Base-by-base conservation (phyloP, 2,329 filamentous ascomycete genomes). In the Cercospora brassicicola region DNA sequence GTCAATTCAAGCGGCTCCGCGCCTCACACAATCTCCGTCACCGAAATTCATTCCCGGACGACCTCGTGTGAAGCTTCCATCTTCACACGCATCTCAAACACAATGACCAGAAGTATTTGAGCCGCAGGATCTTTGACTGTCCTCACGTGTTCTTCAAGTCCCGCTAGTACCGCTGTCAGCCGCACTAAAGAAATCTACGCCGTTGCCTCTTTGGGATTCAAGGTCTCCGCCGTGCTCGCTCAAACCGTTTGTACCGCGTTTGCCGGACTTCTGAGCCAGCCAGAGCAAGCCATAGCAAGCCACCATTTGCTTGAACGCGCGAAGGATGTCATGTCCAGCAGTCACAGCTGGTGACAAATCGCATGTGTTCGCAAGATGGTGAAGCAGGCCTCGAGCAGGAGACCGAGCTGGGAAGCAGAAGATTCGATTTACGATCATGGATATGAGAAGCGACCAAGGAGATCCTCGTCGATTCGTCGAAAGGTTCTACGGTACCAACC, bases 161-260 rank as follows among this genome's bases (percentile, higher is more conserved):
- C 57, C 57, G 57, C 57, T 48, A 61, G 59, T 45, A 45, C 59
- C 33, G 59, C 31, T 45, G 18, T 48, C 59, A 45, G 39, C 39
- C 59, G 59, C 59, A 62, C 59, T 51, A n/a, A 30, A 39, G n/a
- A 51, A 62, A 51, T 20, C 39, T 62, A 51, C 59, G 28, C 59
- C 39, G 39, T 45, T 42, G 28, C 59, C 59, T 62, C 13, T 62
- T 62, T 48, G 36, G 59, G 59, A 42, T 18, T 18, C 39, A 28
- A 39, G 11, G 11, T 39, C 33, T 39, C 33, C 15, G 26, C 10
- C 33, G 39, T 30, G 59, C 36, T 48, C 59, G 13, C 57, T 30
- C 59, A 57, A 42, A 28, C 57, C 64, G 64, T 20, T 28, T 56
- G 45, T 62, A 31, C 64, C 64, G 64, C 45, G n/a, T 66, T 66